phyloP scores from a whole-genome alignment of 495 filamentous ascomycete species.

The Emericellopsis terricola region DNA sequence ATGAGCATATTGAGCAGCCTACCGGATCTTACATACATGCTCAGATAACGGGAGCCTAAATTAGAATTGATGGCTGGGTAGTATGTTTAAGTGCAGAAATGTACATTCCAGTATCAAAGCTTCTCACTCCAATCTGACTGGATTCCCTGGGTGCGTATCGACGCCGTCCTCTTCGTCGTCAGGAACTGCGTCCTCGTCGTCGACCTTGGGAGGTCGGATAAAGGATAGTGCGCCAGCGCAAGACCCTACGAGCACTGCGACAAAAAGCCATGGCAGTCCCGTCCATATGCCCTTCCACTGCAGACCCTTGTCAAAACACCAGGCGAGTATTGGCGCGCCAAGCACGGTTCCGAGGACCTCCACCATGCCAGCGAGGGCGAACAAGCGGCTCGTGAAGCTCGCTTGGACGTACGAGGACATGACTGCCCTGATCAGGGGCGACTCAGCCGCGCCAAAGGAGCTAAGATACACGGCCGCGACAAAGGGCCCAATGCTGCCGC shows the following conservation, averaged over 20 bases:
- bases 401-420: conserved; percentile 32
- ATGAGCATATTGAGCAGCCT: conserved; percentile 20
- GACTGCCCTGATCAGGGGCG: conserved; percentile 23
- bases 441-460: conserved; percentile 34
- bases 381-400: conserved; percentile 36
- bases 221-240: conserved; percentile 20
- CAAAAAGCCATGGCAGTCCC: conserved; percentile 36
- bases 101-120: background rate
- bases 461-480: conserved; percentile 29
- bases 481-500: conserved; percentile 31
- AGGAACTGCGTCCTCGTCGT: background rate
- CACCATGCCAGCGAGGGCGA: conserved; percentile 35
- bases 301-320: conserved; percentile 33
- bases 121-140: background rate
- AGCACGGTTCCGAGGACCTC: conserved; percentile 35
- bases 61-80: background rate
- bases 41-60: conserved; percentile 12
- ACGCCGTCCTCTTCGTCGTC: background rate
- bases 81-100: too few species aligned
- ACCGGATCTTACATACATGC: conserved; percentile 37
- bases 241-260: conserved; percentile 21
- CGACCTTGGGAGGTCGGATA: conserved; percentile 14
- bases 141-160: background rate
- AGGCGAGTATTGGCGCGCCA: conserved; percentile 33
- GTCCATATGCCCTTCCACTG: conserved; percentile 30